Evolutionary conservation across 2,329 filamentous ascomycete genomes (phyloP), one percentile per base, ranked within the genome.

Genomic region (Hymenoscyphus linearis): DNA sequence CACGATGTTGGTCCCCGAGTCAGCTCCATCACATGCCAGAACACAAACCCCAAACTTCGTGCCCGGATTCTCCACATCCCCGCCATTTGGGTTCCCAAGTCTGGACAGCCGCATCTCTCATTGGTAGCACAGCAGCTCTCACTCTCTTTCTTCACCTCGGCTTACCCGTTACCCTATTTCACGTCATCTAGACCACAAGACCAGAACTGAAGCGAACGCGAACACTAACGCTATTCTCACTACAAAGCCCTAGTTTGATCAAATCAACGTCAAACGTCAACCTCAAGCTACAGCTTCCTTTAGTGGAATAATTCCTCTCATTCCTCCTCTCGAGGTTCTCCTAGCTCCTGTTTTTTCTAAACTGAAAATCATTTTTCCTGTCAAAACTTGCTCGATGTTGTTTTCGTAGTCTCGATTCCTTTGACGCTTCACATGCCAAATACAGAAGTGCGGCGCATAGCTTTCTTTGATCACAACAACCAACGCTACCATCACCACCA

Each of bases 351-450:
- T 56, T 55, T 56, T 55, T 61, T 55, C 31, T 35, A 58, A 40
- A 37, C 25, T 18, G 4, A 55, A 26, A 31, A 26, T 37, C 55
- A 47, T 58, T 40, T 52, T 56, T 59, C 52, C 40, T 52, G 37
- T 40, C 37, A 40, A 40, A 40, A 40, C 16, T 40, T 40, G 16
- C 37, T 40, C 37, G 37, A 40, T 40, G 37, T 40, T 40, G n/a
- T 40, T 40, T 6, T 40, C 37, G 9, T 40, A 40, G 13, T 16
- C 13, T 9, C 31, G 53, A 2, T 16, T 55, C 44, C n/a, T 57
- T 57, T 22, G 37, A 18, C 18, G 55, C 31, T 35, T 50, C 57
- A 59, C 57, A 59, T 59, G 57, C 31, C 50, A 59, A 59, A 47
- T 54, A 40, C 56, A 58, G 37, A 40, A n/a, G 37, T 40, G n/a